phyloP scores from a whole-genome alignment of 2,329 filamentous ascomycete genomes.

The Claviceps maximensis region DNA sequence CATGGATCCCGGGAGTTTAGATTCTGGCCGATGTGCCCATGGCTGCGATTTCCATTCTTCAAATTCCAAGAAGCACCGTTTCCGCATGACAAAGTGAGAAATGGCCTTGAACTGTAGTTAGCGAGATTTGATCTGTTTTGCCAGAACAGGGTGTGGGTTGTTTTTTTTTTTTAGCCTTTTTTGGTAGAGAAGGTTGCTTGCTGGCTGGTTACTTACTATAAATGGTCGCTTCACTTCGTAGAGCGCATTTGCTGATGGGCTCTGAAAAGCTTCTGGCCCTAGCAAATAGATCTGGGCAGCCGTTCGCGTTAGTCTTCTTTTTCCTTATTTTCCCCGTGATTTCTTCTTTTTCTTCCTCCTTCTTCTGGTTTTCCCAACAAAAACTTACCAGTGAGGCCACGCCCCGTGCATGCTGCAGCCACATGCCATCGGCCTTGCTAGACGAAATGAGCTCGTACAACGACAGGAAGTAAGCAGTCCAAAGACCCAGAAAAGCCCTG shows the following conservation, averaged over 20 bases:
- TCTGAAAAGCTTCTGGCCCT: slow-evolving; percentile 5
- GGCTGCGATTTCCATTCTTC: slow-evolving; percentile 4
- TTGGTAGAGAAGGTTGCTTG: no score
- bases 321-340: no score
- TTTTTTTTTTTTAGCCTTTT: no score
- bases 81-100: slow-evolving; percentile 5
- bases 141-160: no score
- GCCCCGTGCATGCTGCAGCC: slow-evolving; percentile 3
- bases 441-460: slow-evolving; percentile 8
- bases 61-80: slow-evolving; percentile 4
- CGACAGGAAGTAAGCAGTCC: slow-evolving; percentile 6
- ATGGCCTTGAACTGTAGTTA: slow-evolving; percentile 1
- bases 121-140: not conserved
- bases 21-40: slow-evolving; percentile 1
- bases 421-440: not conserved
- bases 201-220: not conserved
- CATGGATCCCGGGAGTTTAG: slow-evolving; percentile 3
- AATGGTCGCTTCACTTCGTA: slow-evolving; percentile 6
- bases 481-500: slow-evolving; percentile 7
- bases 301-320: no score
- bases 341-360: no score
- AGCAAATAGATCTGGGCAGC: slow-evolving; percentile 3
- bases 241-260: slow-evolving; percentile 3
- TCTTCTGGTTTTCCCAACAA: no score
- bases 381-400: slow-evolving; percentile 3